Evolutionary conservation across 805 yeast species (phyloP), one percentile per base, ranked within the genome.

Genomic region (Pichia rugopelliculosa): DNA sequence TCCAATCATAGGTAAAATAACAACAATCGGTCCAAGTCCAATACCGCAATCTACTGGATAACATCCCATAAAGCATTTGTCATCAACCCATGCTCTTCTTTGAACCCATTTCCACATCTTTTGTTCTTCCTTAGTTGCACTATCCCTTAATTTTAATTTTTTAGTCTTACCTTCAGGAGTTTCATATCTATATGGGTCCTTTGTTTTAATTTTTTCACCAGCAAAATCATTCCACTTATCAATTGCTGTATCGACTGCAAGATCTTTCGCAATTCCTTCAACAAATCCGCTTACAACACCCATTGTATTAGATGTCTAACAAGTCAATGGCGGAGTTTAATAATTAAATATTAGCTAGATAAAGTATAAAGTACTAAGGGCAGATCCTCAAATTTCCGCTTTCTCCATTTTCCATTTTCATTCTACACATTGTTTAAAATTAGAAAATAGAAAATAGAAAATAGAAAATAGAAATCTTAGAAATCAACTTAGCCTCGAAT

Each of bases 51-150:
- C 89, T 54, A 77, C 72, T 12, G 85, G 82, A 41, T 80, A 82
- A 53, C 90, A 82, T 0, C 96, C 96, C 62, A 85, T 71, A 57
- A 87, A 77, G 61, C 95, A 87, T 54, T 76, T 75, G 61, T 91
- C 98, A 60, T 91, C 89, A 15, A 75, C 59, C 96, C 96, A 90
- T 0, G 97, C 97, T 51, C 78, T 74, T 44, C 68, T 72, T 59
- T 83, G 90, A n/a, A 89, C 69, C 23, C 62, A 67, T 59, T 82
- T 84, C 95, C 93, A 91, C 8, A 73, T 68, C 56, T 76, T 75
- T 41, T 74, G 76, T 53, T 88, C 93, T 36, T 72, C 68, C 44
- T 76, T 75, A 3, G 80, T 69, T 20, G 80, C 74, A 20, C 74
- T 73, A 2, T 71, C 74, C 1, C 90, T 86, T 13, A 87, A 72